Evolutionary conservation across 2,329 filamentous ascomycete genomes (phyloP).

Genomic region (Hypoxylon sp.): DNA sequence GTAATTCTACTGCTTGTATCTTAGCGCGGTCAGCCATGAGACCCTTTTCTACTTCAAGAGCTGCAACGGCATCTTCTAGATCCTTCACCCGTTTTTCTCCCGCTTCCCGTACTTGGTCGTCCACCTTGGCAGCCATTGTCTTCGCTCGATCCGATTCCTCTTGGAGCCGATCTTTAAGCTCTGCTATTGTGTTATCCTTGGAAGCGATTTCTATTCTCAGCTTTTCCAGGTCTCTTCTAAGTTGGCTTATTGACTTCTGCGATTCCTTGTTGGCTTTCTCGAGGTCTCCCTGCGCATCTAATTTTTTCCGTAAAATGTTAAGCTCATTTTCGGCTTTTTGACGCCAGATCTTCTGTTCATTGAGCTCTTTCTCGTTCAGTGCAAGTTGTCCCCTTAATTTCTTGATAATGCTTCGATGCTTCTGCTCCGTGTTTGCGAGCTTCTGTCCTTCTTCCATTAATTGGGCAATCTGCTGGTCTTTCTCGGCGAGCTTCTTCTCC

Average conservation of each 20-base stretch:
- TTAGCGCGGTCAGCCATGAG: slow-evolving; percentile 72
- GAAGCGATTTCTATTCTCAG: slow-evolving; percentile 70
- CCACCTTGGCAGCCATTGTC: slow-evolving; percentile 70
- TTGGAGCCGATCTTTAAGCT: slow-evolving; percentile 74
- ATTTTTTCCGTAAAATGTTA: slow-evolving; percentile 56
- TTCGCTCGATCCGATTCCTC: slow-evolving; percentile 73
- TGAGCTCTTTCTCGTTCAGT: slow-evolving; percentile 71
- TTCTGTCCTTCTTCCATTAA: slow-evolving; percentile 93
- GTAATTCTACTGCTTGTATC: slow-evolving; percentile 74
- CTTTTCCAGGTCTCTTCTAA: slow-evolving; percentile 57
- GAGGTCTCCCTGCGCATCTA: slow-evolving; percentile 59
- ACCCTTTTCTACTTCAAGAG: slow-evolving; percentile 81
- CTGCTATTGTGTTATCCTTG: slow-evolving; percentile 71
- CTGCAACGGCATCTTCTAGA: slow-evolving; percentile 65
- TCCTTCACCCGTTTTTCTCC: slow-evolving; percentile 64
- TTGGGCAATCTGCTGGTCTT: slow-evolving; percentile 87
- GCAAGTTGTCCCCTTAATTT: slow-evolving; percentile 74
- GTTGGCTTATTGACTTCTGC: slow-evolving; percentile 41
- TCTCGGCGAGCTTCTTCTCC: slow-evolving; percentile 85
- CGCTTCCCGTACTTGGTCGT: slow-evolving; percentile 72
- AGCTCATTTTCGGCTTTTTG: slow-evolving; percentile 66
- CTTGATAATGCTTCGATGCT: slow-evolving; percentile 83
- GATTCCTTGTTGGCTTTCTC: slow-evolving; percentile 63
- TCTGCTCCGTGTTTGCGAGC: slow-evolving; percentile 85
- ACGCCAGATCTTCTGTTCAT: slow-evolving; percentile 65